A percentile compares a stretch with the other conserved stretches of the same genome.
Evolutionary conservation across 2,329 filamentous ascomycete species (phyloP).

Genomic region (Coniochaeta hoffmannii): DNA sequence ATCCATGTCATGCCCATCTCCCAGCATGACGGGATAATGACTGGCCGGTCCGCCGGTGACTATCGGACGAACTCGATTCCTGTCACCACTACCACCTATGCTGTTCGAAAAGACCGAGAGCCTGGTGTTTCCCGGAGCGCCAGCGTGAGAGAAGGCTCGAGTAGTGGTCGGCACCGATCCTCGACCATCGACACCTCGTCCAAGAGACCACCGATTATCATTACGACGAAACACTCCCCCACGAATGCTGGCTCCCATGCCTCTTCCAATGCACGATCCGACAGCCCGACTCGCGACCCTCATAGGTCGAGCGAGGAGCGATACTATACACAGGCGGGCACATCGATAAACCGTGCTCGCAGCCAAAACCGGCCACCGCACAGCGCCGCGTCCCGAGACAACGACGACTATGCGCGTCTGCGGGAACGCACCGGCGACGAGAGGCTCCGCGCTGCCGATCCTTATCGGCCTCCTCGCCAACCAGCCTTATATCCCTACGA

Average conservation of each 20-base stretch:
- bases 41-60: conserved; percentile 19
- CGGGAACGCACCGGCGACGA: conserved; percentile 40
- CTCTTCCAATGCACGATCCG: conserved; percentile 24
- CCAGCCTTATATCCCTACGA: conserved; percentile 34
- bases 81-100: conserved; percentile 48
- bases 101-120: conserved; percentile 41
- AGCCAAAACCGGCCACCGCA: conserved; percentile 34
- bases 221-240: conserved; percentile 42
- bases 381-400: conserved; percentile 37
- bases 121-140: conserved; percentile 33
- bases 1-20: conserved; percentile 44
- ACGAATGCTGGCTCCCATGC: conserved; percentile 22
- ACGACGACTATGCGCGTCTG: conserved; percentile 42
- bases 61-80: conserved; percentile 24
- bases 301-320: conserved; percentile 45
- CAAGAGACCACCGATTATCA: conserved; percentile 44
- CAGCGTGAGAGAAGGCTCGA: conserved; percentile 34
- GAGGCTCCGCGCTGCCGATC: conserved; percentile 33
- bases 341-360: conserved; percentile 42
- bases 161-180: conserved; percentile 40
- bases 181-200: conserved; percentile 41
- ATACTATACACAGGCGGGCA: conserved; percentile 51
- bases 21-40: conserved; percentile 16
- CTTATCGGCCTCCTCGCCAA: conserved; percentile 38
- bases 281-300: conserved; percentile 44